Evolutionary conservation across 176 grass and related monocot species (phyloP), one percentile per base, ranked within the genome.

Genomic region (Ananas comosus): DNA sequence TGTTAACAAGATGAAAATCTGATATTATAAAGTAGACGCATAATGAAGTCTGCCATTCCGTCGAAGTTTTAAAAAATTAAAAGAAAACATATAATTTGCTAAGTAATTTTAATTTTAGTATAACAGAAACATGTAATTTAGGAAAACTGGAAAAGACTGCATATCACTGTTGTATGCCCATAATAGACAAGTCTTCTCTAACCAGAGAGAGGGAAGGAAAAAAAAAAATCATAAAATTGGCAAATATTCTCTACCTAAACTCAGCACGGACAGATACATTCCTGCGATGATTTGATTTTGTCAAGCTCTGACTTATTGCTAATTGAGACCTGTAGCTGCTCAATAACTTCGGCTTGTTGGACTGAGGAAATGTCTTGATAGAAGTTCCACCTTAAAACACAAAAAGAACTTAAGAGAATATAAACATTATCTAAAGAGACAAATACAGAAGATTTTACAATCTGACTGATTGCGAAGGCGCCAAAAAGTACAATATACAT

Each of bases 181-280:
- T 61, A 22, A 61, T n/a, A 61, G 56, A 16, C n/a, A 61, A 61
- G 56, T 9, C 56, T 61, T 61, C 56, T 22, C 10, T 18, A 16
- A 61, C 21, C 56, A 16, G 21, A 61, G n/a, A 57, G 13, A 17
- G 2, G 12, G 2, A 12, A 52, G 21, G 67, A 51, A 3, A 50
- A 65, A n/a, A n/a, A n/a, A 33, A 27, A 66, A 25, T 48, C 12
- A 12, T 33, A 42, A 11, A 16, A 12, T 16, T 10, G 12, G 29
- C 6, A 19, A 24, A 73, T 51, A 42, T 28, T 33, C 23, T 48
- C 67, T 12, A 90, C 80, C 83, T 90, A 51, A 83, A 64, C 59
- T 80, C 76, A 77, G 69, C 76, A 81, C 68, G 79, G 69, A 80
- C 68, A 17, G 80, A 51, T 17, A 85, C 66, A 13, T 72, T 74